These are phyloP conservation scores for Schizosaccharomyces cryophilus DNA, from an alignment of 805 yeast species.

Conservation along the genomic window DNA sequence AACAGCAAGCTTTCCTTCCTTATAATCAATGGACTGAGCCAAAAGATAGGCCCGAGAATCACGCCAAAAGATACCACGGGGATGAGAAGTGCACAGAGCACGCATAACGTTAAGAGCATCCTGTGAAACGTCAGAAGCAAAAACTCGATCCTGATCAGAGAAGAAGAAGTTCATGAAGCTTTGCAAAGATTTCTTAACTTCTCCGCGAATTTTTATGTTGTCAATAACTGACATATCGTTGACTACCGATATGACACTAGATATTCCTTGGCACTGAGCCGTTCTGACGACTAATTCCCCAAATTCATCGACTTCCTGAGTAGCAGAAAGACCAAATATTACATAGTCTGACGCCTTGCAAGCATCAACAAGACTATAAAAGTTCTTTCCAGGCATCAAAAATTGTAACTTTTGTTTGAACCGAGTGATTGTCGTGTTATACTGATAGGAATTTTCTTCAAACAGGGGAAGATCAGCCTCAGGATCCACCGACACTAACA, in stretches of 20 bases:
- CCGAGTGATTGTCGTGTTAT: constrained; percentile 23
- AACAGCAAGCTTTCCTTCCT: constrained; percentile 17
- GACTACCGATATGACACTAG: constrained; percentile 55
- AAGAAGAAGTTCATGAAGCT: constrained; percentile 52
- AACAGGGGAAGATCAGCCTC: background rate
- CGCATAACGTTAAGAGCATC: constrained; percentile 59
- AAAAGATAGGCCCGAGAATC: constrained; percentile 74
- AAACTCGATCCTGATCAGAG: constrained; percentile 59
- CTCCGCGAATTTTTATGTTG: constrained; percentile 53
- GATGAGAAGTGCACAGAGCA: constrained; percentile 60
- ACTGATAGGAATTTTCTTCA: background rate
- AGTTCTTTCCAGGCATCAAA: constrained; percentile 48
- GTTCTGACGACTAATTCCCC: constrained; percentile 85
- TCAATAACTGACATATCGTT: constrained; percentile 44
- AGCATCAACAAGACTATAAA: constrained; percentile 55
- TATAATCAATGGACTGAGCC: constrained; percentile 36
- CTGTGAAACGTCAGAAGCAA: constrained; percentile 35
- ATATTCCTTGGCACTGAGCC: constrained; percentile 74
- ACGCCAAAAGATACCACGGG: constrained; percentile 73
- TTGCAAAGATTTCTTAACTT: constrained; percentile 36
- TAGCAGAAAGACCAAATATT: constrained; percentile 69
- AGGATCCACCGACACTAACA: constrained; percentile 10
- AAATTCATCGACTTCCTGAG: constrained; percentile 53
- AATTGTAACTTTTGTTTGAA: constrained; percentile 53
- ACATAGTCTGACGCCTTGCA: constrained; percentile 78